Conservation (phyloP, 345 rosid genomes). For the Hibiscus mutabilis region DNA sequence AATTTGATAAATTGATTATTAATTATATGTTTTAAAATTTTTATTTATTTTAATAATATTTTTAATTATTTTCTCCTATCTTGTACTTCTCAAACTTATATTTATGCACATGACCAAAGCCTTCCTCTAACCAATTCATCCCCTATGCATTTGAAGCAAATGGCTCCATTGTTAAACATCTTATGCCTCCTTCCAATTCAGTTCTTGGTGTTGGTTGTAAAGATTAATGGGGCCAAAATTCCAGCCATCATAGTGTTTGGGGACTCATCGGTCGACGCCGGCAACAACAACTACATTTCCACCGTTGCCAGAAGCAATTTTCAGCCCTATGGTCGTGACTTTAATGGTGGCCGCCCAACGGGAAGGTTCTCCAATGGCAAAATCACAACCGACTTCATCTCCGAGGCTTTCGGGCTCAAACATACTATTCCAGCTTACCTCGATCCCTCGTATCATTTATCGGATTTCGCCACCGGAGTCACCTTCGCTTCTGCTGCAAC, state of each 20-base stretch:
- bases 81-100: not conserved
- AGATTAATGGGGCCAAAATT: conserved; percentile 17
- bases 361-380: conserved; percentile 55
- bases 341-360: conserved; percentile 38
- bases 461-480: conserved; percentile 52
- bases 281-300: conserved; percentile 48
- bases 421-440: conserved; percentile 41
- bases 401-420: conserved; percentile 44
- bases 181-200: not conserved
- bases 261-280: conserved; percentile 54
- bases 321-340: conserved; percentile 56
- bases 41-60: too few species aligned
- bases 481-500: conserved; percentile 55
- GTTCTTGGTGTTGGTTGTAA: not conserved
- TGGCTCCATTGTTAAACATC: not conserved
- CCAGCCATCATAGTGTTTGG: conserved; percentile 58
- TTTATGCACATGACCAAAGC: not conserved
- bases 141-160: not conserved
- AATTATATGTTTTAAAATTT: too few species aligned
- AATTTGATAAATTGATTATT: too few species aligned
- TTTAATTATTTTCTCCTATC: too few species aligned
- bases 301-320: conserved; percentile 58
- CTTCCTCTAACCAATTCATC: not conserved
- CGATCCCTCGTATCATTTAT: conserved; percentile 43
- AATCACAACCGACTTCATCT: conserved; percentile 45